phyloP scores from a whole-genome alignment of 306 rosid genomes.

The Trifolium repens region DNA sequence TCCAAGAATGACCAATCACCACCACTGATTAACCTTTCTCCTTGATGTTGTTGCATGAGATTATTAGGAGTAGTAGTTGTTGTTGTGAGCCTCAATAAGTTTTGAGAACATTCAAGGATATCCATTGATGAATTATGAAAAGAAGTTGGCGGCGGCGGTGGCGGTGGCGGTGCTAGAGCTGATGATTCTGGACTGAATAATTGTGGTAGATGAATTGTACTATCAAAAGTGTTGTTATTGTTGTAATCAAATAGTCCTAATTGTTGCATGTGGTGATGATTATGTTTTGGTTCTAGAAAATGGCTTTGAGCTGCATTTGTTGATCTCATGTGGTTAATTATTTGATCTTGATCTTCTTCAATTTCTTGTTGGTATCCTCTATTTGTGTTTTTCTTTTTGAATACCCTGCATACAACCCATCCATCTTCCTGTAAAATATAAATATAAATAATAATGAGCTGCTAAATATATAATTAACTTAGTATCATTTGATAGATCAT shows the following conservation, averaged over 20 bases:
- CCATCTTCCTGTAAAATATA: conserved; percentile 76
- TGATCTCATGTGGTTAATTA: conserved; percentile 55
- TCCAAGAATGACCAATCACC: conserved; percentile 95
- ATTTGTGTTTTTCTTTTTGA: conserved; percentile 78
- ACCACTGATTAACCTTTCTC: conserved; percentile 48
- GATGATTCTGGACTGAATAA: conserved; percentile 80
- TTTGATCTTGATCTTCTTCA: conserved; percentile 49
- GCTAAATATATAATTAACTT: background rate
- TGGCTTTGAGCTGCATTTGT: conserved; percentile 43
- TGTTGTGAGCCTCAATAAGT: conserved; percentile 68
- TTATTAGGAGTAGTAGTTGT: conserved; percentile 53
- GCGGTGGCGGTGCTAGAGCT: background rate
- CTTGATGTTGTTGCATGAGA: conserved; percentile 53
- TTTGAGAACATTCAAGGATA: conserved; percentile 70
- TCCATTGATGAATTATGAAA: conserved; percentile 52
- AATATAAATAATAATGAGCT: background rate
- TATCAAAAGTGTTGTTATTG: conserved; percentile 49
- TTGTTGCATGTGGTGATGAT: conserved; percentile 48
- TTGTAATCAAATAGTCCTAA: conserved; percentile 56
- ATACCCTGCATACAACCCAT: conserved; percentile 96
- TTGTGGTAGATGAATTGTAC: conserved; percentile 85
- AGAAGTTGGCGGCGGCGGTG: conserved; percentile 29
- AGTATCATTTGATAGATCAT: background rate
- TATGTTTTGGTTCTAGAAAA: conserved; percentile 61
- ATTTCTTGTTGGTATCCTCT: conserved; percentile 65